Base-by-base conservation (phyloP, 1,284 basidiomycete genomes). In the Cronartium quercuum region DNA sequence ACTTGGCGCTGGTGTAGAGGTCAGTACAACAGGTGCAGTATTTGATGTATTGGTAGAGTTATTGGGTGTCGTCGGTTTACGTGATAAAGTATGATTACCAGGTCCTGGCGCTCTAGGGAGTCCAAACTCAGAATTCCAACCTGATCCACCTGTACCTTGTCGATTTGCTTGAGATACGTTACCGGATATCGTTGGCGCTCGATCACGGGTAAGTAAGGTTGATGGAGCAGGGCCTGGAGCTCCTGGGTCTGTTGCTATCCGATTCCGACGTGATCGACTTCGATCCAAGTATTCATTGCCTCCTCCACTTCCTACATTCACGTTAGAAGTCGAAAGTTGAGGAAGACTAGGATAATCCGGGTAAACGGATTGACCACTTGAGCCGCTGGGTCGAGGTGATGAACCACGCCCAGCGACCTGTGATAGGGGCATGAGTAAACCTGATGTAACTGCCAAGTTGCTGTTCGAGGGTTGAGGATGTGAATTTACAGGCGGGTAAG, bases 101-200 rank as follows among this genome's bases (percentile, higher is more conserved):
- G 68, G 68, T 18, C 69, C 63, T 76, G 75, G 61, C 69, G 76
- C 55, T 77, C 70, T 38, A 68, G 76, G 63, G 76, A 58, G 65
- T 75, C 76, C 70, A 61, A 77, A 66, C 38, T 76, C 68, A 10
- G 34, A 44, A 57, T 64, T 71, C 68, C 68, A 71, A 44, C 13
- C 42, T 10, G 29, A 13, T 10, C 24, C 58, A 55, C 51, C 51
- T 47, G 47, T 55, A 34, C 35, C 37, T 42, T 66, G 29, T 10
- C 51, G 66, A 40, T 24, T 58, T 15, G 41, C 29, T 34, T 21
- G 66, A 21, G 51, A 24, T 21, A 21, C 29, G 29, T 55, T 68
- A n/a, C 24, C 66, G 18, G 44, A n/a, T 37, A 58, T 29, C 35
- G 57, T 42, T 62, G 47, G 58, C 34, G 18, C 51, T 21, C 51